phyloP scores from a whole-genome alignment of 257 asterid genomes.

The Penstemon barbatus region DNA sequence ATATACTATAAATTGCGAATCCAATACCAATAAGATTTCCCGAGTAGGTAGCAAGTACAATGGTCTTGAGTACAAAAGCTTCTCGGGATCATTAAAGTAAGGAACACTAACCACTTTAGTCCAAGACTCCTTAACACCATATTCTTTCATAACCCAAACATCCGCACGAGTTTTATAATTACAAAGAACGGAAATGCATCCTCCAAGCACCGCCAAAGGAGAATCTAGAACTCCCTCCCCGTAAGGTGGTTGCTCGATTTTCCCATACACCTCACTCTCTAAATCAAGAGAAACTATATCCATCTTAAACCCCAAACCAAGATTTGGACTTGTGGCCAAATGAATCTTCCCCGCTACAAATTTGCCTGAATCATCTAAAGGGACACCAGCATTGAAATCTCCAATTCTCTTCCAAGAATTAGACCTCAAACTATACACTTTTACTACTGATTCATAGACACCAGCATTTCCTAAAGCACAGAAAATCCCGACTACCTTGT shows the following conservation, averaged over 20 bases:
- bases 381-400: constrained; percentile 37
- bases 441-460: constrained; percentile 27
- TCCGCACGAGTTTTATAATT: constrained; percentile 23
- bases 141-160: constrained; percentile 56
- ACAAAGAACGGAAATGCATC: constrained; percentile 36
- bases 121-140: constrained; percentile 51
- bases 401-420: constrained; percentile 50
- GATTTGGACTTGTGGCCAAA: constrained; percentile 25
- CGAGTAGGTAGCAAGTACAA: constrained; percentile 37
- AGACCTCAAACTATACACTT: constrained; percentile 42
- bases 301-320: constrained; percentile 18
- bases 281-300: constrained; percentile 47
- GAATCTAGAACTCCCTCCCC: constrained; percentile 25
- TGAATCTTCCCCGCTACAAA: constrained; percentile 53
- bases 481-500: constrained; percentile 48
- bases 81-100: constrained; percentile 19
- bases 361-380: constrained; percentile 29
- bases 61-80: constrained; percentile 21
- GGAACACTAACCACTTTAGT: constrained; percentile 38
- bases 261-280: constrained; percentile 36
- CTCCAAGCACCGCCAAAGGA: constrained; percentile 42
- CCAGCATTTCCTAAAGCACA: constrained; percentile 20
- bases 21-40: constrained; percentile 37
- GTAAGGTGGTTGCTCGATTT: constrained; percentile 40
- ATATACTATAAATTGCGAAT: constrained; percentile 34